These are phyloP conservation scores for Rhytidhysteron rufulum DNA, from an alignment of 2,329 filamentous ascomycete genomes.

Conservation along the genomic window DNA sequence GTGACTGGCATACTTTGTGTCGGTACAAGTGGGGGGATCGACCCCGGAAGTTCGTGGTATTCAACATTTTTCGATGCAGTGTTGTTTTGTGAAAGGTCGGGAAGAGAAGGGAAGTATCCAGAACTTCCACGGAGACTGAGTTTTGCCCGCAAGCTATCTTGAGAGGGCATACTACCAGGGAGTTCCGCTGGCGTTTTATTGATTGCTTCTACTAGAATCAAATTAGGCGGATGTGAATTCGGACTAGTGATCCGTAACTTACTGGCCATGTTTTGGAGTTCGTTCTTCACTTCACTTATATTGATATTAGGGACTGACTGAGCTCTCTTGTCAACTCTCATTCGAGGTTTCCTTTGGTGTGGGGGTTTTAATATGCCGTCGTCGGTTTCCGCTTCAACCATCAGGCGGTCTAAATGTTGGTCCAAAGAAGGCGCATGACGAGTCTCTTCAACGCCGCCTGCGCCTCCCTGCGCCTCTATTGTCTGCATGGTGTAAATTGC, in stretches of 20 bases:
- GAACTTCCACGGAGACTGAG: constrained; percentile 1
- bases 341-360: not conserved
- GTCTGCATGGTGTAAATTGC: constrained; percentile 26
- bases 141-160: not conserved
- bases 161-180: not conserved
- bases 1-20: not conserved
- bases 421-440: too few species aligned
- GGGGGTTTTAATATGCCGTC: constrained; percentile 10
- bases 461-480: constrained; percentile 16
- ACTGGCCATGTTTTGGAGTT: too few species aligned
- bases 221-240: not conserved
- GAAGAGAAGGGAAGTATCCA: constrained; percentile 3
- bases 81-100: not conserved
- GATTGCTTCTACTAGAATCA: not conserved
- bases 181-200: not conserved
- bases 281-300: not conserved
- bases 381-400: constrained; percentile 17
- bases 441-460: constrained; percentile 1
- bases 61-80: not conserved
- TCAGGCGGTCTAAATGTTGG: too few species aligned
- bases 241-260: not conserved
- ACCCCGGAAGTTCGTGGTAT: constrained; percentile 4
- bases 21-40: not conserved
- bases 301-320: not conserved
- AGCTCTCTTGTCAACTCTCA: not conserved